These are phyloP conservation scores for Epichloe gansuensis DNA, from an alignment of 2,329 filamentous ascomycete species.

Conservation along the genomic window DNA sequence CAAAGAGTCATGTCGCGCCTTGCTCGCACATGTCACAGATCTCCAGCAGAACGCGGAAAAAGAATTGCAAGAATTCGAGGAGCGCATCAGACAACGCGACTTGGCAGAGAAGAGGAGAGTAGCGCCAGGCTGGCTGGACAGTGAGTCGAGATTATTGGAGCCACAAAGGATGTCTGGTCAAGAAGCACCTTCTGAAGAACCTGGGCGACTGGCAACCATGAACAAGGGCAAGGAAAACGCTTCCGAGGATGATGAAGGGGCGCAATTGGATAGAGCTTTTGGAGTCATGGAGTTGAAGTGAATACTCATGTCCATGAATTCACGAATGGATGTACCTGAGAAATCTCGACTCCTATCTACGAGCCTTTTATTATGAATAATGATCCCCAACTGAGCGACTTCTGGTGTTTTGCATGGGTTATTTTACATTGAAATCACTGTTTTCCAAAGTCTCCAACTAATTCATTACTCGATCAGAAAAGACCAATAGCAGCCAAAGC, in stretches of 20 bases:
- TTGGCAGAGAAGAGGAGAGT: constrained; percentile 68
- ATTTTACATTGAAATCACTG: no score
- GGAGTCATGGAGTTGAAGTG: constrained; percentile 30
- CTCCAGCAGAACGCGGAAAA: constrained; percentile 54
- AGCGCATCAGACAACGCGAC: constrained; percentile 49
- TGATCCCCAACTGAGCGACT: constrained; percentile 2
- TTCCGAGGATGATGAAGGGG: constrained; percentile 32
- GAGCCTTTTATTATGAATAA: background rate
- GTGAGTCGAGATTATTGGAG: constrained; percentile 54
- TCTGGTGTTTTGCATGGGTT: background rate
- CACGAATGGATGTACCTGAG: no score
- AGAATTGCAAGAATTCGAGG: constrained; percentile 58
- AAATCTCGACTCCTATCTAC: background rate
- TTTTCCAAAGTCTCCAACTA: no score
- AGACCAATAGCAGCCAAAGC: constrained; percentile 7
- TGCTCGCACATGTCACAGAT: constrained; percentile 62
- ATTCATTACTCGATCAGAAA: constrained; percentile 5
- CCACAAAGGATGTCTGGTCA: constrained; percentile 42
- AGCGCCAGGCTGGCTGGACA: constrained; percentile 71
- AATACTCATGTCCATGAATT: background rate
- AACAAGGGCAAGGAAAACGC: constrained; percentile 8
- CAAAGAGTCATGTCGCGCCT: constrained; percentile 62
- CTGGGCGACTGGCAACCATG: background rate
- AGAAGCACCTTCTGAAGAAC: constrained; percentile 10
- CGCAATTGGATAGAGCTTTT: constrained; percentile 46